Evolutionary conservation across 805 yeast species (phyloP).

Genomic region (Kockiozyma suomiensis): DNA sequence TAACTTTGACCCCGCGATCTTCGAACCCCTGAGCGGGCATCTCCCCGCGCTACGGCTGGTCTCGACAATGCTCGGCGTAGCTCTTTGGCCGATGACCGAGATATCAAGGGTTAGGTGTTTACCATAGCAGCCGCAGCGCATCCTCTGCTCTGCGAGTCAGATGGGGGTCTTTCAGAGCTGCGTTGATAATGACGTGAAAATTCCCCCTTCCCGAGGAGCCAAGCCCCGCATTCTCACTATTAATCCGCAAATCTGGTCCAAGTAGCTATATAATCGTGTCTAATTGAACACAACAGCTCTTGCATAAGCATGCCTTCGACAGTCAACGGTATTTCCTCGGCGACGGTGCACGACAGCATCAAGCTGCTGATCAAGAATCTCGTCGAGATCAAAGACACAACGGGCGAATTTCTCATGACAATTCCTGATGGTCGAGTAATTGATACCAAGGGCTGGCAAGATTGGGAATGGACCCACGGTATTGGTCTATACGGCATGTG

Average conservation of each 20-base stretch:
- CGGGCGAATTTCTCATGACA: constrained; percentile 42
- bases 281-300: too few species aligned
- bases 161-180: too few species aligned
- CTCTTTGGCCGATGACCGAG: not conserved
- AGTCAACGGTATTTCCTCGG: constrained; percentile 46
- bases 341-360: constrained; percentile 69
- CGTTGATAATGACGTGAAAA: too few species aligned
- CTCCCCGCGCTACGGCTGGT: not conserved
- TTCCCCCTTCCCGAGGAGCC: too few species aligned
- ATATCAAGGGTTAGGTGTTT: not conserved
- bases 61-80: not conserved
- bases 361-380: constrained; percentile 59
- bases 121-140: not conserved
- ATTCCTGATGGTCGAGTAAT: constrained; percentile 43
- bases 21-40: not conserved
- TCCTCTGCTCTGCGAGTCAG: not conserved
- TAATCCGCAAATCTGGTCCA: too few species aligned
- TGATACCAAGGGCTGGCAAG: constrained; percentile 48
- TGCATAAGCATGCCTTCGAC: constrained; percentile 16
- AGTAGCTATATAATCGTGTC: too few species aligned
- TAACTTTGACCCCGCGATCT: not conserved
- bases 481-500: constrained; percentile 47
- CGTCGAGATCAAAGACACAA: constrained; percentile 42
- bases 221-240: too few species aligned
- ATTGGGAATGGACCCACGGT: constrained; percentile 49